A percentile compares a stretch with the other conserved stretches of the same genome.
Evolutionary conservation across 2,329 filamentous ascomycete species (phyloP).

Genomic region (Fusarium tupiense): DNA sequence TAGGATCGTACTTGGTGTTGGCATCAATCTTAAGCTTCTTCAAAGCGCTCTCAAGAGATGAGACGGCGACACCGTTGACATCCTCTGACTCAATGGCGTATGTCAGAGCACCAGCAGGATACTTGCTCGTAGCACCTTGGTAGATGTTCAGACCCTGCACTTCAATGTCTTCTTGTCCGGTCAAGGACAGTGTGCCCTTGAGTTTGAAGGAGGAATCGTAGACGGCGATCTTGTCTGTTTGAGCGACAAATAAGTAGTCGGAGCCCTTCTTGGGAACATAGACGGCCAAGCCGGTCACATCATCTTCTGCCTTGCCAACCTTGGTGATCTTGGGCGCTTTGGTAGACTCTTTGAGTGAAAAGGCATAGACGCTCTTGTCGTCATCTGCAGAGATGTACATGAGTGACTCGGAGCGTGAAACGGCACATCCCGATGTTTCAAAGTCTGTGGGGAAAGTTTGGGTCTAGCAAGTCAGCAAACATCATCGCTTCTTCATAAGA

Average conservation of each 20-base stretch:
- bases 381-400: conserved; percentile 55
- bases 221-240: conserved; percentile 50
- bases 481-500: fast-evolving
- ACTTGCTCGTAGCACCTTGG: conserved; percentile 48
- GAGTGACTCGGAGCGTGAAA: conserved; percentile 47
- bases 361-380: conserved; percentile 49
- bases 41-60: conserved; percentile 51
- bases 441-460: conserved; percentile 55
- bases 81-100: conserved; percentile 54
- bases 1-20: conserved; percentile 53
- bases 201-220: conserved; percentile 50
- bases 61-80: conserved; percentile 52
- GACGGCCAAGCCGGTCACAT: conserved; percentile 54
- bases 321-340: conserved; percentile 48
- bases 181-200: conserved; percentile 50
- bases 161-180: conserved; percentile 54
- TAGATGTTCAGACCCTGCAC: conserved; percentile 54
- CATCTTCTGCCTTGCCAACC: conserved; percentile 49
- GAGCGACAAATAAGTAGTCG: conserved; percentile 55
- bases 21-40: conserved; percentile 45
- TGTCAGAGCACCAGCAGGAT: conserved; percentile 51
- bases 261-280: conserved; percentile 52
- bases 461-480: conserved; percentile 41
- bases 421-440: conserved; percentile 56
- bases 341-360: conserved; percentile 53